Evolutionary conservation across 2,329 filamentous ascomycete species (phyloP).

Genomic region (Clonostachys byssicola): DNA sequence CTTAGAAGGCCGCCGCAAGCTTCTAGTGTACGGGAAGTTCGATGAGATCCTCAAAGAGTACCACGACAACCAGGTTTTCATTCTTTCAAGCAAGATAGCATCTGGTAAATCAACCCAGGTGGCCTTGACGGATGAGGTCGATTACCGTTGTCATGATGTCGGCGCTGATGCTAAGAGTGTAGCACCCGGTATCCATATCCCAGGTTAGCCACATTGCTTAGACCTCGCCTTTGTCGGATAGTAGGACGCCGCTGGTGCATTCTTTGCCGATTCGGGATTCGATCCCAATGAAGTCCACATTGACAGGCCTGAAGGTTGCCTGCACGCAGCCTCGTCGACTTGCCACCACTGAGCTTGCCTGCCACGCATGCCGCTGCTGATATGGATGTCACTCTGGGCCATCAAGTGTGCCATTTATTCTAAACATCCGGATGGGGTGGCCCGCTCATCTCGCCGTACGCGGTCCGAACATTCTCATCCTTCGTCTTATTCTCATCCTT

Average conservation of each 20-base stretch:
- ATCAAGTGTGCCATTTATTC: too few relatives aligned
- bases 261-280: slow-evolving; percentile 88
- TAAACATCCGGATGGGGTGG: too few relatives aligned
- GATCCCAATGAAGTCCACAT: slow-evolving; percentile 94
- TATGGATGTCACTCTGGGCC: slow-evolving; percentile 78
- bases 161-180: slow-evolving; percentile 88
- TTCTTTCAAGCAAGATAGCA: background rate
- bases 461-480: too few relatives aligned
- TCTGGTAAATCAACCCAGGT: slow-evolving; percentile 19
- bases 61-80: background rate
- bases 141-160: slow-evolving; percentile 88
- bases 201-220: slow-evolving; percentile 97
- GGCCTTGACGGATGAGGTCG: slow-evolving; percentile 75
- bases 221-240: slow-evolving; percentile 85
- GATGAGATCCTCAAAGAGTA: background rate
- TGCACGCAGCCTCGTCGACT: slow-evolving; percentile 87
- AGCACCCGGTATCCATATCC: slow-evolving; percentile 94
- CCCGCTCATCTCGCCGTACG: too few relatives aligned
- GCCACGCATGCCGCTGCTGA: slow-evolving; percentile 86
- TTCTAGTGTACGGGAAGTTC: slow-evolving; percentile 9
- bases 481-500: too few relatives aligned
- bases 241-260: slow-evolving; percentile 89
- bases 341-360: slow-evolving; percentile 85
- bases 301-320: slow-evolving; percentile 87
- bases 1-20: slow-evolving; percentile 3